Evolutionary conservation across 2,329 filamentous ascomycete species (phyloP), one percentile per base, ranked within the genome.

Genomic region (Aspergillus chevalieri): DNA sequence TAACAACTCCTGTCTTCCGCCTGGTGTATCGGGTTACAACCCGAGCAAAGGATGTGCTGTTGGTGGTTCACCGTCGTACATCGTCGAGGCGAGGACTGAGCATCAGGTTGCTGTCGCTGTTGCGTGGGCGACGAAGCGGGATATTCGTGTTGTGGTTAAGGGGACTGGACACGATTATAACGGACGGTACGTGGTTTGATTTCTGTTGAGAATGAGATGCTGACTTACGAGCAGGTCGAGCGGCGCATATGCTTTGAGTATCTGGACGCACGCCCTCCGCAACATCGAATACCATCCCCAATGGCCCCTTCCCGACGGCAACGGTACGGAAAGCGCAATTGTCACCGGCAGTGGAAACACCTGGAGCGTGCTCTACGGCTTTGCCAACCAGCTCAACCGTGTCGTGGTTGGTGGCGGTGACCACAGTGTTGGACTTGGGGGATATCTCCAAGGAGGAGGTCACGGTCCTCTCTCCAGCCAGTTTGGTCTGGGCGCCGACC

Each of bases 341-440:
- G 47, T 61, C 17, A 10, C 49, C 9, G 57, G 60, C 7, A 51
- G 54, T 15, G 58, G 58, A 3, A 51, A 53, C 6, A 50, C 47
- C 14, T 60, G 57, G 57, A 55, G 55, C 5, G 41, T 47, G 10
- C 52, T 43, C 1, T 47, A 48, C 17, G 24, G 21, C 6, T 30
- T 36, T 4, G 53, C 47, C 4, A 43, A 72, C 70, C 17, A 33
- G 14, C 12, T 50, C 8, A 45, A 47, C 6, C 36, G 55, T 8
- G 38, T 48, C 0, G 70, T 81, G 2, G 73, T 83, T 3, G 78
- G 75, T 15, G 81, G 81, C 4, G 76, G 78, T n/a, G 79, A 79
- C 47, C 64, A 60, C 53, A 77, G 74, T 2, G 78, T 83, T 9
- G 80, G 79, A 21, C 68, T 62, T 0, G 66, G 65, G 3, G 65